phyloP scores from a whole-genome alignment of 2,329 filamentous ascomycete species.

The Aureobasidium sp. region DNA sequence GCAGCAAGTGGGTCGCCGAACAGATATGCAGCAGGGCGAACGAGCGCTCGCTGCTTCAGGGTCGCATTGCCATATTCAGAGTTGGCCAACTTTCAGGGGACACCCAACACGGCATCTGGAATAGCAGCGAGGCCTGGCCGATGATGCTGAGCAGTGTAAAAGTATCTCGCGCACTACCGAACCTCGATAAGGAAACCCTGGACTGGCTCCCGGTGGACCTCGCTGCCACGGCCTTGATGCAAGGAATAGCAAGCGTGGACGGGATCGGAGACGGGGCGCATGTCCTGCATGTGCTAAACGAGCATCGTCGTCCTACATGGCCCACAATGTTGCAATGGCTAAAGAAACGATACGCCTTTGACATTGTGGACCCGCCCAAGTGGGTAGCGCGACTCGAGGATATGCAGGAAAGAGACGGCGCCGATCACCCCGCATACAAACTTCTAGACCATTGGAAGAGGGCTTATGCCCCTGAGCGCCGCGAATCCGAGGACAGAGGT shows the following conservation, averaged over 20 bases:
- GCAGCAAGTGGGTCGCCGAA: constrained; percentile 52
- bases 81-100: constrained; percentile 42
- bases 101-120: constrained; percentile 37
- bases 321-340: constrained; percentile 39
- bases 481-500: constrained; percentile 1
- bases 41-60: constrained; percentile 19
- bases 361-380: constrained; percentile 31
- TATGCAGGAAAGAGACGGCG: constrained; percentile 7
- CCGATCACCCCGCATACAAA: constrained; percentile 36
- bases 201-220: constrained; percentile 41
- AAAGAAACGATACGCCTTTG: constrained; percentile 28
- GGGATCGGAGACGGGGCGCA: constrained; percentile 12
- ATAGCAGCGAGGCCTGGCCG: constrained; percentile 40
- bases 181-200: constrained; percentile 28
- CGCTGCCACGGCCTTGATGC: constrained; percentile 34
- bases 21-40: constrained; percentile 38
- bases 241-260: constrained; percentile 24
- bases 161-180: constrained; percentile 32
- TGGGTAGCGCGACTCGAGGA: constrained; percentile 34
- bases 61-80: constrained; percentile 36
- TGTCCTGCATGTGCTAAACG: constrained; percentile 44
- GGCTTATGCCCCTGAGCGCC: constrained; percentile 25
- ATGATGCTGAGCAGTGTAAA: constrained; percentile 35
- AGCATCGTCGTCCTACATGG: constrained; percentile 36
- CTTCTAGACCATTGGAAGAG: constrained; percentile 43